These are phyloP conservation scores for Begonia peltatifolia DNA, from an alignment of 306 rosid genomes.

Conservation along the genomic window DNA sequence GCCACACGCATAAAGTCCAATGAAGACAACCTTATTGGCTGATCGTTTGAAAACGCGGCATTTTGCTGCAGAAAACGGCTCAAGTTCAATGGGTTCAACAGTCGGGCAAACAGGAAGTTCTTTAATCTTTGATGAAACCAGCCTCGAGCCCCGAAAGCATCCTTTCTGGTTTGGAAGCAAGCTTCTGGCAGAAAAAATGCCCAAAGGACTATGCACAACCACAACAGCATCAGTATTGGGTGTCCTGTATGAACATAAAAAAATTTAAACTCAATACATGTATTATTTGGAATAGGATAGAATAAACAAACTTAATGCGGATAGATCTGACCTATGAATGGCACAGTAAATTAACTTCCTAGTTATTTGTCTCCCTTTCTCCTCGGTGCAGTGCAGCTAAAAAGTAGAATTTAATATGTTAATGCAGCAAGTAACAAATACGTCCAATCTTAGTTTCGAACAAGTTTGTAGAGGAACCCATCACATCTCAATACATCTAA, in stretches of 20 bases:
- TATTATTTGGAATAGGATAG: conserved; percentile 4
- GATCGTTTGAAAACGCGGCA: conserved; percentile 49
- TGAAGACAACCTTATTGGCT: conserved; percentile 37
- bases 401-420: conserved; percentile 3
- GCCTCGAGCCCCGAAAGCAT: conserved; percentile 87
- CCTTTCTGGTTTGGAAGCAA: conserved; percentile 56
- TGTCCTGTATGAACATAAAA: conserved; percentile 32
- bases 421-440: background rate
- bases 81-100: conserved; percentile 37
- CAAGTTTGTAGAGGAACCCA: background rate
- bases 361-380: conserved; percentile 52
- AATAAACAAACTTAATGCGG: conserved; percentile 7
- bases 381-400: conserved; percentile 69
- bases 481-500: background rate
- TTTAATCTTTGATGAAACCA: conserved; percentile 43
- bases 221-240: conserved; percentile 76
- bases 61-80: conserved; percentile 66
- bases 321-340: conserved; percentile 59
- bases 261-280: conserved; percentile 2
- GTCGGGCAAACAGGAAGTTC: conserved; percentile 42
- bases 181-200: conserved; percentile 60
- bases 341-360: conserved; percentile 72
- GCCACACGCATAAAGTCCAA: background rate
- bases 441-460: too few relatives aligned
- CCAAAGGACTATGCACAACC: conserved; percentile 53